Percentiles rank a stretch among this genome's conserved stretches.
Conservation (phyloP, 192 early-diverging fungal species). For the Podila epicladia region DNA sequence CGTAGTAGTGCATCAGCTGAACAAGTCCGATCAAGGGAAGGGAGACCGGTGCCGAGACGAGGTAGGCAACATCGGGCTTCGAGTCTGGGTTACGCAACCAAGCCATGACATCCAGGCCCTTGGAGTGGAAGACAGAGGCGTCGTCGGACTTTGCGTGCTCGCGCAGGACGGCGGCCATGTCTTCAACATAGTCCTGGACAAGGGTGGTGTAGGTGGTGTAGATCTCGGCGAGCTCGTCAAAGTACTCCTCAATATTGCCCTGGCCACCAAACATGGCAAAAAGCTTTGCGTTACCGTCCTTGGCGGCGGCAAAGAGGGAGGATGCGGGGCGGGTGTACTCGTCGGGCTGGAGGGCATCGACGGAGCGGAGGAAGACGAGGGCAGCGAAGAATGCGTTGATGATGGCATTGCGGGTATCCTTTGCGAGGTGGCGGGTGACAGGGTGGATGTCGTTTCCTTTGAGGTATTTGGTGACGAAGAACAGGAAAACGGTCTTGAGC, state of each 20-base stretch:
- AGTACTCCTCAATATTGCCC: conserved; percentile 94
- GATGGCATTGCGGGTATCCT: conserved; percentile 66
- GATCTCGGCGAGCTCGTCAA: conserved; percentile 87
- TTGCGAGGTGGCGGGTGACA: conserved; percentile 64
- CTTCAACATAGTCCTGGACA: conserved; percentile 78
- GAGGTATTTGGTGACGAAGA: conserved; percentile 79
- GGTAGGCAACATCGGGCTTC: conserved; percentile 80
- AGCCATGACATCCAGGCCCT: conserved; percentile 84
- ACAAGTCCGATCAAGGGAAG: conserved; percentile 92
- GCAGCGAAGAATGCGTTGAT: conserved; percentile 85
- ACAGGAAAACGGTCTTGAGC: conserved; percentile 73
- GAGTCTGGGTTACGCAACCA: conserved; percentile 86
- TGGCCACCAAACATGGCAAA: conserved; percentile 97
- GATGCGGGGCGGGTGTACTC: conserved; percentile 58
- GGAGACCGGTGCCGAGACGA: conserved; percentile 82
- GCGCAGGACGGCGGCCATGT: conserved; percentile 74
- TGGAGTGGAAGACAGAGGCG: conserved; percentile 74
- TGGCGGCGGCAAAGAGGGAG: conserved; percentile 77
- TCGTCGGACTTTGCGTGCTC: conserved; percentile 68
- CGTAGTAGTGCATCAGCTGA: conserved; percentile 90
- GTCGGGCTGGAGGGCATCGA: conserved; percentile 41
- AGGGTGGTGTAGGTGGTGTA: conserved; percentile 84
- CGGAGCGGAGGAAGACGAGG: conserved; percentile 67
- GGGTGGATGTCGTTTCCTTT: conserved; percentile 87
- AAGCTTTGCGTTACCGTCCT: conserved; percentile 65